These are phyloP conservation scores for Colletotrichum sp. DNA, from an alignment of 2,329 filamentous ascomycete genomes.

Conservation along the genomic window DNA sequence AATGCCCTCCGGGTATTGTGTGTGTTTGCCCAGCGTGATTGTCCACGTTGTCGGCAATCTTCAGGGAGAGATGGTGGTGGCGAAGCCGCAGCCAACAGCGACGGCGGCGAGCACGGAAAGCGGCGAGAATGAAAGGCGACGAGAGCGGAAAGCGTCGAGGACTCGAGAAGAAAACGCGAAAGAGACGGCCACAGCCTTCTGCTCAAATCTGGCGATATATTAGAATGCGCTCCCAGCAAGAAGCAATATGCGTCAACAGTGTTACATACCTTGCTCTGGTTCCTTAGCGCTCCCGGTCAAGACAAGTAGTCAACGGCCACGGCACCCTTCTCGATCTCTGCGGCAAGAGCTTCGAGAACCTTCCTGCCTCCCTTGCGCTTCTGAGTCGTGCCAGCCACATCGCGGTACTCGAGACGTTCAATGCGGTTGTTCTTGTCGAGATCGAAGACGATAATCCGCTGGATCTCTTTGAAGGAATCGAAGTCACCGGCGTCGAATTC, in stretches of 20 bases:
- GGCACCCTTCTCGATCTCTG: too few species aligned
- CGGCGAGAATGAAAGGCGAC: too few species aligned
- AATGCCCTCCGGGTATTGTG: background rate
- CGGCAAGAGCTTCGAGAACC: fast-evolving
- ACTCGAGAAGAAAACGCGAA: too few species aligned
- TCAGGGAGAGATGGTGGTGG: too few species aligned
- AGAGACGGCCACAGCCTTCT: background rate
- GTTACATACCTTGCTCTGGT: too few species aligned
- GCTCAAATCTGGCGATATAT: background rate
- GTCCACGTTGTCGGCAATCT: fast-evolving
- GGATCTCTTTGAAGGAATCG: background rate
- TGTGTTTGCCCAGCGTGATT: background rate
- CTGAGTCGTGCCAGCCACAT: too few species aligned
- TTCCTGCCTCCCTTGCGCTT: fast-evolving
- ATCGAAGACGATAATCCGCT: background rate
- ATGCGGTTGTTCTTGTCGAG: background rate
- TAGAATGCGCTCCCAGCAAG: background rate
- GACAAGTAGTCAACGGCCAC: fast-evolving
- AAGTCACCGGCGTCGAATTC: background rate
- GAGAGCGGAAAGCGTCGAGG: fast-evolving
- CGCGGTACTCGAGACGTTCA: background rate
- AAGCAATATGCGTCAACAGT: fast-evolving
- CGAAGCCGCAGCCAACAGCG: fast-evolving
- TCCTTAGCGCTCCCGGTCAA: fast-evolving
- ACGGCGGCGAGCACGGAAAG: background rate